Conservation (phyloP, 257 asterid genomes). For the Echites panduratus region DNA sequence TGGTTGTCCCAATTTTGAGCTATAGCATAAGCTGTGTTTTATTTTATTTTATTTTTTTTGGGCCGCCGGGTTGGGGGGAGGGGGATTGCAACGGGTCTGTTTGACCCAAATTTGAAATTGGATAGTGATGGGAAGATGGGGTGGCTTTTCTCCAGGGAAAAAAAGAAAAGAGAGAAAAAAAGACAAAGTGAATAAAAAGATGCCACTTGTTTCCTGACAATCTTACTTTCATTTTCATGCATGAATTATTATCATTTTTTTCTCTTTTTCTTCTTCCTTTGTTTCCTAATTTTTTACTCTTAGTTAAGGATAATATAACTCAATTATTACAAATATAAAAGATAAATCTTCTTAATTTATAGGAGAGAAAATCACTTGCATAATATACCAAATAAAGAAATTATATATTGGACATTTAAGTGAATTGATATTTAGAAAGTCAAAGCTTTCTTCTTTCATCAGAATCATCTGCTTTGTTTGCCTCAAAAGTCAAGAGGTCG, state of each 20-base stretch:
- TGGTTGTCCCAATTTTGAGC: conserved; percentile 7
- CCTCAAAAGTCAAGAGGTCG: conserved; percentile 12
- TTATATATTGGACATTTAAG: neutral
- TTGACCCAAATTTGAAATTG: conserved; percentile 1
- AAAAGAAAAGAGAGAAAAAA: too few relatives aligned
- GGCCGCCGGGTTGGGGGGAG: too few relatives aligned
- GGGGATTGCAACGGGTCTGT: too few relatives aligned
- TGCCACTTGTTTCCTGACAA: neutral
- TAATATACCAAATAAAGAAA: neutral
- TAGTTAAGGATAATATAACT: too few relatives aligned
- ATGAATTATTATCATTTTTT: neutral
- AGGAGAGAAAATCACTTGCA: neutral
- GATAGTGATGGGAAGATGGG: conserved; percentile 21
- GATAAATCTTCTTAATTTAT: neutral
- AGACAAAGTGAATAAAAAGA: neutral
- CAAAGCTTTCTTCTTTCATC: conserved; percentile 20
- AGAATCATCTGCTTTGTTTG: conserved; percentile 7
- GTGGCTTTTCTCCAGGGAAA: too few relatives aligned
- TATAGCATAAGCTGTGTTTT: conserved; percentile 4
- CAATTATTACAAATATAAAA: neutral
- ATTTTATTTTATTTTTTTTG: too few relatives aligned
- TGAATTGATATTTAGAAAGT: conserved; percentile 6
- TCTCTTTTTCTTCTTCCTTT: neutral
- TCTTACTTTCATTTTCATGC: neutral
- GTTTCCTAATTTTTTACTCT: neutral